A percentile compares a stretch with the other conserved stretches of the same genome.
These are phyloP conservation scores for Smittium mucronatum DNA, from an alignment of 371 early-diverging fungal species.

Conservation along the genomic window DNA sequence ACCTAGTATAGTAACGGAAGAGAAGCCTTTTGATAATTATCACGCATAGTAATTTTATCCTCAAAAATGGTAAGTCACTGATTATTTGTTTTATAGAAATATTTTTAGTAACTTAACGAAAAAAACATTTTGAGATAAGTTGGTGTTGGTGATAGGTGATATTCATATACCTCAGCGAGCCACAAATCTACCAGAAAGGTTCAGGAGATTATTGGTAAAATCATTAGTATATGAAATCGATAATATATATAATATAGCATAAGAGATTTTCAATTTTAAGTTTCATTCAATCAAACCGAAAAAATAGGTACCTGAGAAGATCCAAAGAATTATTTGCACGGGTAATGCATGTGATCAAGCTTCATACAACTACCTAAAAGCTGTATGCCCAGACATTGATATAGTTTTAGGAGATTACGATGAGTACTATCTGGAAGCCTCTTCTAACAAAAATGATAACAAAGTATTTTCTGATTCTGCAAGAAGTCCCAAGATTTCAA, in stretches of 20 bases:
- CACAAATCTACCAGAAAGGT: conserved; percentile 72
- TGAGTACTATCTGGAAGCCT: conserved; percentile 15
- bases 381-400: conserved; percentile 64
- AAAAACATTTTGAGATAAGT: conserved; percentile 25
- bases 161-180: conserved; percentile 86
- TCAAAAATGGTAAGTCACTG: too few species aligned
- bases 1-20: too few species aligned
- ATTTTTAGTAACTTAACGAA: too few species aligned
- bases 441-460: background rate
- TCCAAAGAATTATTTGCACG: conserved; percentile 85
- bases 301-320: conserved; percentile 75
- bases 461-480: background rate
- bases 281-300: background rate
- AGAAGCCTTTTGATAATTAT: too few species aligned
- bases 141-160: conserved; percentile 85
- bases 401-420: conserved; percentile 80
- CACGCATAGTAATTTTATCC: too few species aligned
- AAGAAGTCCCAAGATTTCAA: background rate
- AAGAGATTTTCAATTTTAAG: too few species aligned
- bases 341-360: conserved; percentile 77
- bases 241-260: background rate
- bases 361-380: conserved; percentile 70
- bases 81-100: too few species aligned
- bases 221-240: background rate
- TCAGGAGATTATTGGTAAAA: conserved; percentile 70